phyloP scores from a whole-genome alignment of 2,329 filamentous ascomycete genomes.

The Claviceps quebecensis region DNA sequence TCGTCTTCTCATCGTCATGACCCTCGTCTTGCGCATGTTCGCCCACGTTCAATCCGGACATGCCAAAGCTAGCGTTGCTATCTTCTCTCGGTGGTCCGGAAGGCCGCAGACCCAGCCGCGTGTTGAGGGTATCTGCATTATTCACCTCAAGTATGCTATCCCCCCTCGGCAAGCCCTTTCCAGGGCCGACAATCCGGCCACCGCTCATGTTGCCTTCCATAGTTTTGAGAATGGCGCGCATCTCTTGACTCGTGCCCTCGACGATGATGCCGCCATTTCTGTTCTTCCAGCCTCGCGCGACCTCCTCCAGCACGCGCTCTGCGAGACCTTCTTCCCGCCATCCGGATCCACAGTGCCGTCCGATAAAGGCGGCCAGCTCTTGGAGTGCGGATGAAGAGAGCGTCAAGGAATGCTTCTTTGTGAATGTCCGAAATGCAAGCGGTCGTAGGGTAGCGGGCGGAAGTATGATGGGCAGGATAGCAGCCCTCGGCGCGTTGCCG shows the following conservation, averaged over 20 bases:
- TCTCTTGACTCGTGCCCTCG: conserved; percentile 59
- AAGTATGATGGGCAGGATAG: conserved; percentile 77
- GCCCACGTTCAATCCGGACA: conserved; percentile 37
- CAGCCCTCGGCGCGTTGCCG: conserved; percentile 37
- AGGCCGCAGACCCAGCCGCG: conserved; percentile 39
- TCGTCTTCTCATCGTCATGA: conserved; percentile 33
- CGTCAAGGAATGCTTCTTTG: conserved; percentile 92
- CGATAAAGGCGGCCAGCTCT: conserved; percentile 76
- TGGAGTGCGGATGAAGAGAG: conserved; percentile 78
- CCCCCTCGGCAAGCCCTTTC: conserved; percentile 35
- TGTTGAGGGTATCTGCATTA: conserved; percentile 38
- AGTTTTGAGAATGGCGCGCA: conserved; percentile 71
- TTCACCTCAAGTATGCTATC: conserved; percentile 50
- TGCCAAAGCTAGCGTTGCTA: conserved; percentile 51
- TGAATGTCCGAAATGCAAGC: conserved; percentile 87
- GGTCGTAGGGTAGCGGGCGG: conserved; percentile 77
- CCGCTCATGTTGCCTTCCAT: conserved; percentile 81
- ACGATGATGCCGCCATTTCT: conserved; percentile 82
- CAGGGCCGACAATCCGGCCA: conserved; percentile 49
- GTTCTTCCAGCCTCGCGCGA: conserved; percentile 84
- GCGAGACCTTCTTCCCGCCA: conserved; percentile 93
- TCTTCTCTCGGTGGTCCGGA: conserved; percentile 38
- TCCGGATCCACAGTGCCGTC: conserved; percentile 83
- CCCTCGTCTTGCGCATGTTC: conserved; percentile 34
- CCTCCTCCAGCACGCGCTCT: conserved; percentile 83